Conservation (phyloP, 192 early-diverging fungal genomes). For the Haplosporangium gracile region DNA sequence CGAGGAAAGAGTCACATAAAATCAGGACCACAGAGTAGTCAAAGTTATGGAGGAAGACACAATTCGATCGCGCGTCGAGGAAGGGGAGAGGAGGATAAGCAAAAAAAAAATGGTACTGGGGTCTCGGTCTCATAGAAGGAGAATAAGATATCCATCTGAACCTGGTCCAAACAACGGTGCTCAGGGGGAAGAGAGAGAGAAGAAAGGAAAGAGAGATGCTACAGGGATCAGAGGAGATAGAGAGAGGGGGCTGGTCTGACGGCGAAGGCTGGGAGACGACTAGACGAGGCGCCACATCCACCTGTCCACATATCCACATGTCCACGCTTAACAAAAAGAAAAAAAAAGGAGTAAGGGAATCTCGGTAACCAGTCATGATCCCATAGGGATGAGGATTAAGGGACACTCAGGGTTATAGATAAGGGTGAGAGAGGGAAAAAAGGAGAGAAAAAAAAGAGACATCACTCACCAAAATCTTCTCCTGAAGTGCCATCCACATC, state of each 20-base stretch:
- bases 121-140: background rate
- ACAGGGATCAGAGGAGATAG: background rate
- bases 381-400: background rate
- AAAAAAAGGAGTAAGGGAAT: background rate
- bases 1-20: background rate
- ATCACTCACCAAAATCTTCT: slow-evolving; percentile 75
- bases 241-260: background rate
- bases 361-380: background rate
- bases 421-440: background rate
- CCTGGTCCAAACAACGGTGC: background rate
- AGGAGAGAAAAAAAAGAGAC: background rate
- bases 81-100: too few species aligned
- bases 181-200: background rate
- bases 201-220: too few species aligned
- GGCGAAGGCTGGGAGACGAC: background rate
- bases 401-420: background rate
- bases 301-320: background rate
- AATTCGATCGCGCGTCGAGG: background rate
- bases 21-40: background rate
- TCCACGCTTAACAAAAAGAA: background rate
- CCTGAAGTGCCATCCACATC: slow-evolving; percentile 84
- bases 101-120: background rate
- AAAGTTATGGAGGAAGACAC: background rate
- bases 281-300: background rate
- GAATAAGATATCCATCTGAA: background rate